These are phyloP conservation scores for Cryptomeria japonica DNA, from an alignment of 75 land plant genomes.

Conservation along the genomic window DNA sequence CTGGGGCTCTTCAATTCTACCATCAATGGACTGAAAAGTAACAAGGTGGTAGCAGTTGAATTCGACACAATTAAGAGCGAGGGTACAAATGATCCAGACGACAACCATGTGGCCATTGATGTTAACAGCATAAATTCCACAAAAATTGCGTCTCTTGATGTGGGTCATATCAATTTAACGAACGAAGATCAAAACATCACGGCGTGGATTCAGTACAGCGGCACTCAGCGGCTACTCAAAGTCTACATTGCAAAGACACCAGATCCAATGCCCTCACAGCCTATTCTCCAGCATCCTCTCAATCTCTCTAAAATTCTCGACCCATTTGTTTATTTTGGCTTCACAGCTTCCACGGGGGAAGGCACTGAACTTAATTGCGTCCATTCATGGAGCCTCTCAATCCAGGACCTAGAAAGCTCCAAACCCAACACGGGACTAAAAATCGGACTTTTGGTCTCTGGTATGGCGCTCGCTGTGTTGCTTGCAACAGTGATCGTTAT, in stretches of 20 bases:
- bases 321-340: conserved; percentile 53
- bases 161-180: conserved; percentile 3
- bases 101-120: conserved; percentile 66
- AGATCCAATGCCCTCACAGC: neutral
- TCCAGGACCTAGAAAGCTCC: no score
- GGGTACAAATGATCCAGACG: conserved; percentile 29
- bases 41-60: conserved; percentile 33
- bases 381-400: no score
- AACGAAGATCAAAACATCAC: neutral
- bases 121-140: conserved; percentile 45
- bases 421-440: no score
- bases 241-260: conserved; percentile 5
- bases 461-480: no score
- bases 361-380: neutral
- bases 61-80: neutral
- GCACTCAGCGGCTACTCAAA: conserved; percentile 5
- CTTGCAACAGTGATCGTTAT: neutral
- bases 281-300: conserved; percentile 12
- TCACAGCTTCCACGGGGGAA: conserved; percentile 63
- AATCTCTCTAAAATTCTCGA: conserved; percentile 23
- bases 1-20: conserved; percentile 62
- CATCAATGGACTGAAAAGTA: conserved; percentile 32
- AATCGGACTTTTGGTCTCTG: neutral
- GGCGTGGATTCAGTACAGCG: conserved; percentile 40
- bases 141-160: conserved; percentile 12